These are phyloP conservation scores for Trebouxiophyceae sp. DNA, from an alignment of 163 green algal genomes.

Conservation along the genomic window DNA sequence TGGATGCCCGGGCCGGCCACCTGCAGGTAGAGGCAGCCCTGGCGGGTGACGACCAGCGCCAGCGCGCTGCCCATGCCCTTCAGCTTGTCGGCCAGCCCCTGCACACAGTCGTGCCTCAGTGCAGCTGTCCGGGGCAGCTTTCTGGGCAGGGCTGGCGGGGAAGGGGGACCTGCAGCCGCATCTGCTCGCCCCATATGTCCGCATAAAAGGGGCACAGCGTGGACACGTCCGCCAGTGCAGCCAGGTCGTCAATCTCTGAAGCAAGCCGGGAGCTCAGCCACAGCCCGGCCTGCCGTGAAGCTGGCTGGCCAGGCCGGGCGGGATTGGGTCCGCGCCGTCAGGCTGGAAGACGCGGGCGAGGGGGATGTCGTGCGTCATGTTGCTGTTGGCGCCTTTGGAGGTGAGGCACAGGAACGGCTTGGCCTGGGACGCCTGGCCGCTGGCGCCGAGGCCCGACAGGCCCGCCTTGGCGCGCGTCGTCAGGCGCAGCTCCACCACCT, in stretches of 20 bases:
- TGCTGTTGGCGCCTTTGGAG: slow-evolving; percentile 41
- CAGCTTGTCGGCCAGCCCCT: slow-evolving; percentile 52
- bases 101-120: neutral
- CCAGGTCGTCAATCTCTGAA: slow-evolving; percentile 48
- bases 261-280: neutral
- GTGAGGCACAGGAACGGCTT: slow-evolving; percentile 60
- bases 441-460: neutral
- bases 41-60: slow-evolving; percentile 34
- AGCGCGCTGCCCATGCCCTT: slow-evolving; percentile 43
- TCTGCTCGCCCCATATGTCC: slow-evolving; percentile 47
- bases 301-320: neutral
- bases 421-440: slow-evolving; percentile 1
- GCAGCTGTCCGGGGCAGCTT: neutral
- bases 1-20: slow-evolving; percentile 14
- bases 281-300: neutral
- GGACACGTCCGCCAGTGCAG: slow-evolving; percentile 23
- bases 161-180: slow-evolving; percentile 28
- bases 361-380: slow-evolving; percentile 59
- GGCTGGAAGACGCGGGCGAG: slow-evolving; percentile 45
- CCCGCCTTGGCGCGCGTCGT: no score
- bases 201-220: slow-evolving; percentile 64
- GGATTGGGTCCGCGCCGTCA: slow-evolving; percentile 7
- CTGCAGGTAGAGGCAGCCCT: slow-evolving; percentile 52
- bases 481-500: slow-evolving; percentile 51
- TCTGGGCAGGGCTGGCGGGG: neutral